A percentile compares a stretch with the other conserved stretches of the same genome.
Conservation (phyloP, 2,329 filamentous ascomycete species). For the Exophiala lecanii-corni region DNA sequence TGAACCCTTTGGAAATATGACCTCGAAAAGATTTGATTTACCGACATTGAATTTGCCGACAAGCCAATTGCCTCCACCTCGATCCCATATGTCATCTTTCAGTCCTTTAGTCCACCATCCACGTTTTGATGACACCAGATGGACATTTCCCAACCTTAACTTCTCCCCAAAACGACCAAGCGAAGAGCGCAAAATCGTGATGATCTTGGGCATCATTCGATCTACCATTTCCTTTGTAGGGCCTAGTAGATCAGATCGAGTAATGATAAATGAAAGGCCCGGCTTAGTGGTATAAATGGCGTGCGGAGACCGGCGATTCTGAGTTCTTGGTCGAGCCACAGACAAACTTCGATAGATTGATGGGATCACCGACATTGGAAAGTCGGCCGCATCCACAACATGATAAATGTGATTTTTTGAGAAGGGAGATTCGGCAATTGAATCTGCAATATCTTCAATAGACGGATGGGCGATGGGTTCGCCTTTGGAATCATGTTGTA, state of each 20-base stretch:
- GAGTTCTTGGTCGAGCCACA: constrained; percentile 68
- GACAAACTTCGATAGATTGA: constrained; percentile 66
- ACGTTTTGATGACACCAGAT: constrained; percentile 78
- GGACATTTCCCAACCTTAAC: constrained; percentile 80
- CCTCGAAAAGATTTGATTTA: constrained; percentile 86
- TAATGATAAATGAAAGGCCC: constrained; percentile 79
- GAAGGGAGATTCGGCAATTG: constrained; percentile 82
- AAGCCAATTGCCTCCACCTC: constrained; percentile 88
- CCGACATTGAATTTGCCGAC: constrained; percentile 98
- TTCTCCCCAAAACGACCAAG: constrained; percentile 64
- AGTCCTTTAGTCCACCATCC: constrained; percentile 87
- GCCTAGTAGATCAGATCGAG: constrained; percentile 77
- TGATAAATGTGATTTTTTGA: constrained; percentile 94
- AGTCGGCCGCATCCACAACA: constrained; percentile 90
- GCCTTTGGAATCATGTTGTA: constrained; percentile 70
- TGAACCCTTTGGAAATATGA: constrained; percentile 77
- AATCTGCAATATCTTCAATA: constrained; percentile 73
- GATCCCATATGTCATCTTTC: constrained; percentile 77
- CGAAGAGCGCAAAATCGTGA: constrained; percentile 69
- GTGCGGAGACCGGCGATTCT: constrained; percentile 65
- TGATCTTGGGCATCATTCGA: constrained; percentile 76
- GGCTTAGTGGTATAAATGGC: constrained; percentile 38
- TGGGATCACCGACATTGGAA: constrained; percentile 87
- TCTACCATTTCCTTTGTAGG: constrained; percentile 82
- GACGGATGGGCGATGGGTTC: constrained; percentile 74